Evolutionary conservation across 768 basidiomycete species (phyloP), one percentile per base, ranked within the genome.

Genomic region (Megacollybia marginata): DNA sequence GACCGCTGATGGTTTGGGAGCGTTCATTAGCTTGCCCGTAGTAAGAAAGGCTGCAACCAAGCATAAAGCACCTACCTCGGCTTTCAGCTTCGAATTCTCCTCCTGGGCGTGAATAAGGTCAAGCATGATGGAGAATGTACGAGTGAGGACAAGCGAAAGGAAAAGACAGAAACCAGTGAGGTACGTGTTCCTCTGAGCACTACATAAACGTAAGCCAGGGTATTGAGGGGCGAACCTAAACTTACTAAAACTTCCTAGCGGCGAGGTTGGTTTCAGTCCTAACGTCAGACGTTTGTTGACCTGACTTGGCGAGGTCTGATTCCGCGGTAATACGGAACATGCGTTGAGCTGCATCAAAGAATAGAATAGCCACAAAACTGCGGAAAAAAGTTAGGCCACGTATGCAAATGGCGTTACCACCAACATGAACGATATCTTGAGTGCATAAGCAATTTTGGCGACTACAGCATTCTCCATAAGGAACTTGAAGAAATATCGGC

Each of bases 391-490:
- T n/a, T 32, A 36, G 9, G 31, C 55, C 5, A 57, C 12, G 23
- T 28, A 32, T 16, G 38, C n/a, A 36, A n/a, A 28, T 34, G 47
- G 42, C 10, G 28, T 8, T 43, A 60, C 44, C 46, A 66, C 80
- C 42, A 50, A 89, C 88, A 96, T 93, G 74, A 95, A 96, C 9
- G 90, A 85, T 52, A 96, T 95, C 65, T 95, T 95, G 60, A 96
- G 75, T 18, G 73, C 92, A 62, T 96, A 96, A 7, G 92, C 89
- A 51, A 95, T 56, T 59, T 93, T 94, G 16, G 88, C 91, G 48
- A 93, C 70, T 51, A 85, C 62, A 49, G 74, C 69, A 46, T 78
- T 89, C 53, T 81, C 79, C 0, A 82, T 79, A 46, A 88, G 73
- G 69, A 86, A 90, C 18, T 65, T 69, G 57, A 95, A 91, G 44